Conservation (phyloP, 306 rosid genomes). For the Parietaria judaica region DNA sequence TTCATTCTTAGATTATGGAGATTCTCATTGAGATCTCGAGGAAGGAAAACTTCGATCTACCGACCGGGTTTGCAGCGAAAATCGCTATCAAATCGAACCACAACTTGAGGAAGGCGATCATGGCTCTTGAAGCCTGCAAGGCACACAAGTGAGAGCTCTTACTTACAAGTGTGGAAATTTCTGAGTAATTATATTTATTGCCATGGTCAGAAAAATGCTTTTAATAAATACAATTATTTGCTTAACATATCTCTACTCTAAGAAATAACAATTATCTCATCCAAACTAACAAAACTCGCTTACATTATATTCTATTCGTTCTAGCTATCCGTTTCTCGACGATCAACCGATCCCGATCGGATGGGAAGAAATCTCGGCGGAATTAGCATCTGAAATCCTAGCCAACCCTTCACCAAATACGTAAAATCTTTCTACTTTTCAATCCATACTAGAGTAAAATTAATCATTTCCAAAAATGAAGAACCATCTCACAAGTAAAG, state of each 20-base stretch:
- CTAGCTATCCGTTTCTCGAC: conserved; percentile 77
- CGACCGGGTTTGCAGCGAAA: conserved; percentile 58
- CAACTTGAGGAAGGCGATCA: conserved; percentile 72
- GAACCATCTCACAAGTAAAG: neutral
- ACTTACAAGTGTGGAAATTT: conserved; percentile 8
- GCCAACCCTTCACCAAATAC: conserved; percentile 60
- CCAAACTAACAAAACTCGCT: neutral
- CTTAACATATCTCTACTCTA: too few species aligned
- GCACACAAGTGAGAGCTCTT: conserved; percentile 61
- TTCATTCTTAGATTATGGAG: conserved; percentile 46
- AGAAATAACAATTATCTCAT: too few species aligned
- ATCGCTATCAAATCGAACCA: conserved; percentile 72
- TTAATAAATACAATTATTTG: too few species aligned
- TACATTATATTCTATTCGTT: neutral
- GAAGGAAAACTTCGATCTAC: conserved; percentile 57
- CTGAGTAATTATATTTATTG: too few species aligned
- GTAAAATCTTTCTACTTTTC: conserved; percentile 21
- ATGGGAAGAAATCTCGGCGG: conserved; percentile 68
- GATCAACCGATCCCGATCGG: conserved; percentile 77
- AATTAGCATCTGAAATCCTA: conserved; percentile 65
- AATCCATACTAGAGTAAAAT: neutral
- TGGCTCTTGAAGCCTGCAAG: conserved; percentile 90
- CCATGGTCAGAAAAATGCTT: too few species aligned
- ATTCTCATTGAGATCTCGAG: conserved; percentile 63
- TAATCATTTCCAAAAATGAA: too few species aligned